These are phyloP conservation scores for Fusarium sororula DNA, from an alignment of 2,329 filamentous ascomycete genomes.

Conservation along the genomic window DNA sequence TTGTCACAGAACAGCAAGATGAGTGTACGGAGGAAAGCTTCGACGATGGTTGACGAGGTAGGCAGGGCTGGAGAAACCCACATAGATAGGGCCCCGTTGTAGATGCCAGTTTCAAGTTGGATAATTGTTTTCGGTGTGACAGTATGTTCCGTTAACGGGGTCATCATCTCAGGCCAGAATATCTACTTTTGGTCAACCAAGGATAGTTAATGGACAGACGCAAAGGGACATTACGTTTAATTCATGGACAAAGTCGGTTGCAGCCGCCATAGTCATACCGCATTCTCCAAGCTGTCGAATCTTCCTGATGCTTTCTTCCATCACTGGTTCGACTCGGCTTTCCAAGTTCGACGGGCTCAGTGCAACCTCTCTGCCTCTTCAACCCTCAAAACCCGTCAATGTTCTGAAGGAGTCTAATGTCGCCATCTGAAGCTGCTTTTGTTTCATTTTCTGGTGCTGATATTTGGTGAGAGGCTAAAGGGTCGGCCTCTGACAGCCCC, in stretches of 20 bases:
- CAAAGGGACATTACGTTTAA: neutral
- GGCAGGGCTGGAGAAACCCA: neutral
- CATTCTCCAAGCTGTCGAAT: neutral
- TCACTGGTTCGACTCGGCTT: neutral
- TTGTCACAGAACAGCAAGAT: neutral
- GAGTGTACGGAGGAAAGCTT: neutral
- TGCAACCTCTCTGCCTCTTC: neutral
- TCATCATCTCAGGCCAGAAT: neutral
- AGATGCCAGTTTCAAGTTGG: neutral
- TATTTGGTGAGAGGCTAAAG: neutral
- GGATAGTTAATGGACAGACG: neutral
- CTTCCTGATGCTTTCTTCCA: neutral
- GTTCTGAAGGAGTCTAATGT: neutral
- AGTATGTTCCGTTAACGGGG: neutral
- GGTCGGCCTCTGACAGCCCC: neutral
- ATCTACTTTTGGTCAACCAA: neutral
- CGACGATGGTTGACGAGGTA: neutral
- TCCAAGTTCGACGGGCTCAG: neutral
- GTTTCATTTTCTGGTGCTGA: neutral
- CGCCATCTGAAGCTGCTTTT: neutral
- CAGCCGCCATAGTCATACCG: neutral
- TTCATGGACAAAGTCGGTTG: neutral
- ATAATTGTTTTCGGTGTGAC: neutral
- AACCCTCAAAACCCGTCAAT: neutral
- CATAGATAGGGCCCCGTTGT: neutral